Conservation (phyloP, 164 flowering plant genomes). For the Macadamia tetraphylla region DNA sequence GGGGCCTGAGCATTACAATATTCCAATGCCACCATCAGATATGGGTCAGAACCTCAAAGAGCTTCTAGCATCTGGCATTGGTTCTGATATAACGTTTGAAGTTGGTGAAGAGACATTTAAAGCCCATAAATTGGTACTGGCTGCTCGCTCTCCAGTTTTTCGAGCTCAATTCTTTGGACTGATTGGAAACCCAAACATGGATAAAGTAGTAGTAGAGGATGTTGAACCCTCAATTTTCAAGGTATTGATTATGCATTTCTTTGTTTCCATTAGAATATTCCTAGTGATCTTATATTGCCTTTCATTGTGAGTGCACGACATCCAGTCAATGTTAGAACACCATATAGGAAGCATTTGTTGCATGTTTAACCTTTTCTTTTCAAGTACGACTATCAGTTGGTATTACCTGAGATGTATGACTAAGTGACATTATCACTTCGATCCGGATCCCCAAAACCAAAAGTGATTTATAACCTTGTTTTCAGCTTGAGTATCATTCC, state of each 20-base stretch:
- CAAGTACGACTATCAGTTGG: too few species aligned
- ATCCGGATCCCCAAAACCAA: too few species aligned
- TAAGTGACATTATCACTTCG: too few species aligned
- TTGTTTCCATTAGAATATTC: conserved; percentile 1
- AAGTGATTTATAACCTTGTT: too few species aligned
- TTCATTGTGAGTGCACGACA: background rate
- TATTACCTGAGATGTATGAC: too few species aligned
- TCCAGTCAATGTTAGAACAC: too few species aligned
- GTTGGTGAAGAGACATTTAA: conserved; percentile 70
- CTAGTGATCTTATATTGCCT: background rate
- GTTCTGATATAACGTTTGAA: conserved; percentile 61
- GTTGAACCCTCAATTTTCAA: conserved; percentile 76
- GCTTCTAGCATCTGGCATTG: conserved; percentile 61
- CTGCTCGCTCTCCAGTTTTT: conserved; percentile 94
- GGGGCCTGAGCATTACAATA: conserved; percentile 47
- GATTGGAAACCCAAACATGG: conserved; percentile 62
- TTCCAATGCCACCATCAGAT: conserved; percentile 62
- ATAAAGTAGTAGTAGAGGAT: conserved; percentile 54
- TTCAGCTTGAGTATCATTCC: too few species aligned
- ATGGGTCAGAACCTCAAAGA: conserved; percentile 59
- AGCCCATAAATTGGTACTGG: conserved; percentile 88
- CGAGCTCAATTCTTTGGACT: conserved; percentile 89
- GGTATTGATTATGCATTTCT: conserved; percentile 34
- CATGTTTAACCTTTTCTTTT: too few species aligned
- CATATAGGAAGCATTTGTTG: too few species aligned